These are phyloP conservation scores for Corallochytrium limacisporum DNA, from an alignment of 78 protist genomes.

Conservation along the genomic window DNA sequence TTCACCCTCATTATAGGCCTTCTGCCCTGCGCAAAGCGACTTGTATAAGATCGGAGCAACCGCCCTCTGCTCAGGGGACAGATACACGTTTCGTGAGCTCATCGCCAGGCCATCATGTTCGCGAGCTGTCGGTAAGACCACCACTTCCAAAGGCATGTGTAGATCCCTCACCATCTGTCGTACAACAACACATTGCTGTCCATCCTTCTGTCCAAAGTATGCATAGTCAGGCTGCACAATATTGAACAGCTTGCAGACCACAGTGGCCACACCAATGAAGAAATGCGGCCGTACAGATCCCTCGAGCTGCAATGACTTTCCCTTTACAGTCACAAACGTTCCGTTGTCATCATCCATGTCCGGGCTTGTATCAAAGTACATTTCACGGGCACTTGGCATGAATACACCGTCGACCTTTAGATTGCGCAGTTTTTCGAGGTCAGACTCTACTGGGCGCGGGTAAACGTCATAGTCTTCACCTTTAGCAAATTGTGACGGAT, in stretches of 20 bases:
- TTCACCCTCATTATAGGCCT: too few species aligned
- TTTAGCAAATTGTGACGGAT: slow-evolving; percentile 37
- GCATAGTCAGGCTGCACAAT: slow-evolving; percentile 20
- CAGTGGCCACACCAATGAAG: slow-evolving; percentile 33
- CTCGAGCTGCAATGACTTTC: slow-evolving; percentile 4
- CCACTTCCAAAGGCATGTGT: neutral
- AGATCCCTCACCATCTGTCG: slow-evolving; percentile 17
- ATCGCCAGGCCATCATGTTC: slow-evolving; percentile 38
- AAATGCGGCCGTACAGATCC: slow-evolving; percentile 33
- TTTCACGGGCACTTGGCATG: neutral
- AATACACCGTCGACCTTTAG: slow-evolving; percentile 10
- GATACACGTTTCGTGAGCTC: slow-evolving; percentile 28
- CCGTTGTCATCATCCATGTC: too few species aligned
- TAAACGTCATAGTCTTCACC: slow-evolving; percentile 34
- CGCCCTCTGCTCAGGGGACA: neutral
- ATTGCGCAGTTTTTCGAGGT: neutral
- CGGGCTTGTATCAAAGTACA: slow-evolving; percentile 11
- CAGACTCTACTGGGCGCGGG: slow-evolving; percentile 19
- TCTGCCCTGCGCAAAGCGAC: too few species aligned
- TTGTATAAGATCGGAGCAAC: too few species aligned
- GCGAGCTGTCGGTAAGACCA: slow-evolving; percentile 10
- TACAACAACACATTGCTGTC: slow-evolving; percentile 27
- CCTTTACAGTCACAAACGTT: slow-evolving; percentile 14
- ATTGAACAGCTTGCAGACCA: slow-evolving; percentile 30
- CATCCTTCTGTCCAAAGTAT: slow-evolving; percentile 38